phyloP scores from a whole-genome alignment of 2,329 filamentous ascomycete species.

The Trichoderma guizhouense region DNA sequence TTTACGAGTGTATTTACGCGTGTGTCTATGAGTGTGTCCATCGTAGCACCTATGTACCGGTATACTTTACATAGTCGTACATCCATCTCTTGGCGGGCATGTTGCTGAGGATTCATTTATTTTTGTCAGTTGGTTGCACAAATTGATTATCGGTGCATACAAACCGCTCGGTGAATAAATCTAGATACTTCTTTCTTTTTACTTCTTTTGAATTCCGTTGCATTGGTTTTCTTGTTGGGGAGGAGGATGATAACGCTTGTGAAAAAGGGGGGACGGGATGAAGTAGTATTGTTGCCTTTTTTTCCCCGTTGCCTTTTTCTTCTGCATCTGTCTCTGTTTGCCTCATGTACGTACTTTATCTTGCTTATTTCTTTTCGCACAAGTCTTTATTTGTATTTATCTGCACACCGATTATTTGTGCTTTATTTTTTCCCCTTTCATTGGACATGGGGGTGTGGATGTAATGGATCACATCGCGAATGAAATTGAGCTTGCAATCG shows the following conservation, averaged over 20 bases:
- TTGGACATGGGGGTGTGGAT: too few species aligned
- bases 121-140: neutral
- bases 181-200: neutral
- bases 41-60: too few species aligned
- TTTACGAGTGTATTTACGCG: too few species aligned
- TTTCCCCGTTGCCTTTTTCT: neutral
- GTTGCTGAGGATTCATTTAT: neutral
- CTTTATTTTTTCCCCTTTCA: too few species aligned
- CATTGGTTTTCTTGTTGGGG: neutral
- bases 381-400: neutral
- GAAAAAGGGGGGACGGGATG: neutral
- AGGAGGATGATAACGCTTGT: neutral
- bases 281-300: neutral
- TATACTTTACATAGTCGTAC: too few species aligned
- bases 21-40: too few species aligned
- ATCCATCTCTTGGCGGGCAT: too few species aligned
- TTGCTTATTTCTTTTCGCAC: neutral
- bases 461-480: too few species aligned
- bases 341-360: neutral
- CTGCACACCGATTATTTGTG: too few species aligned
- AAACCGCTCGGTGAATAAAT: neutral
- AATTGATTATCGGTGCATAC: neutral
- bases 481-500: too few species aligned
- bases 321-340: too few species aligned
- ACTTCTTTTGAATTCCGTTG: neutral